Base-by-base conservation (phyloP, 1,284 basidiomycete genomes). In the Leccinum huronense region DNA sequence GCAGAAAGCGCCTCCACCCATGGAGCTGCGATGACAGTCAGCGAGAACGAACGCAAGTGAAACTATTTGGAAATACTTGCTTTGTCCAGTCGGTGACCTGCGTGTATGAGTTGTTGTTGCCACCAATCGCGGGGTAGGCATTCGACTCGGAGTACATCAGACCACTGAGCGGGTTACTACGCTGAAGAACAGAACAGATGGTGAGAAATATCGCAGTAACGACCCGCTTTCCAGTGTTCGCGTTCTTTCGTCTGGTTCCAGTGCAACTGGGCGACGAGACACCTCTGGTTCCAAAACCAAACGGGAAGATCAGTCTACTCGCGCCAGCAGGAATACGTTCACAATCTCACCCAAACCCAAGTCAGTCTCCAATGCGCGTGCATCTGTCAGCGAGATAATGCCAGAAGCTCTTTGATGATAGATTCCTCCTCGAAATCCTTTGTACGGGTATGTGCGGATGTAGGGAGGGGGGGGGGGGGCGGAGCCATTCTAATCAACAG, bases 101-200 rank as follows among this genome's bases (percentile, higher is more conserved):
- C 10, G 71, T 70, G 64, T 74, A 83, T 5, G 73, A 73, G 61
- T 69, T 68, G 63, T 79, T 80, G 69, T 80, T 70, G 7, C 75
- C 77, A 55, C 75, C 74, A 64, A 72, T 65, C 34, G 67, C 71
- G 34, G 68, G 71, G 74, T 81, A 87, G 7, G 82, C 84, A 62
- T 83, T 85, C 5, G 86, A 27, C 23, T 27, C 23, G 23, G 23
- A 84, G 74, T 84, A 91, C 36, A 90, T 71, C 38, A 89, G 74
- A 48, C 84, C 86, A 66, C 88, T 88, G 62, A 89, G 75, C 1
- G 85, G 85, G 73, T 87, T 87, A 2, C 84, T 86, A 77, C 84
- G 79, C 88, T 83, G 16, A 7, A 27, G 23, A 27, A 34, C 38
- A 40, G 2, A 51, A 6, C 11, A 5, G 10, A 23, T 3, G 8